A percentile compares a stretch with the other conserved stretches of the same genome.
Conservation (phyloP, 495 filamentous ascomycete genomes). For the Melanomma pulvis-pyrius region DNA sequence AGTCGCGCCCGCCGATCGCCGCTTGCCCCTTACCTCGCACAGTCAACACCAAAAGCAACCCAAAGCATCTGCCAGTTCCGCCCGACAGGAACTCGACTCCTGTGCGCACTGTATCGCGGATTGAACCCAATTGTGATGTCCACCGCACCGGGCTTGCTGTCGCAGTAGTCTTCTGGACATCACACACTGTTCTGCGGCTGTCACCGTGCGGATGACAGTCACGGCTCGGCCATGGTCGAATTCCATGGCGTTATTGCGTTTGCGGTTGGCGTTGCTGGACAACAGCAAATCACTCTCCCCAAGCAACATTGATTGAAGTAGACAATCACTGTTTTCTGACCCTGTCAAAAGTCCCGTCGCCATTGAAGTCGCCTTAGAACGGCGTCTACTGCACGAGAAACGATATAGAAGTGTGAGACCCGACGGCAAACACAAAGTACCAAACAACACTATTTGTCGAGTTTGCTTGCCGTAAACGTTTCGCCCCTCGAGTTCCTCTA, state of each 20-base stretch:
- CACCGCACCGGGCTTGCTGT: neutral
- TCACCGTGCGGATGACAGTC: neutral
- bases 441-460: slow-evolving; percentile 2
- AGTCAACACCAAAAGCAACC: too few relatives aligned
- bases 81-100: too few relatives aligned
- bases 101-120: too few relatives aligned
- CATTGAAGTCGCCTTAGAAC: neutral
- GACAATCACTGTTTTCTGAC: neutral
- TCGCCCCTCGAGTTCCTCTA: too few relatives aligned
- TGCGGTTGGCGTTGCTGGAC: neutral
- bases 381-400: neutral
- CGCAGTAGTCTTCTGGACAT: neutral
- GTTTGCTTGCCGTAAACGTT: slow-evolving; percentile 14
- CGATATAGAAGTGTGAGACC: neutral
- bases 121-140: too few relatives aligned
- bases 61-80: too few relatives aligned
- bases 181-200: neutral
- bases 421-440: slow-evolving; percentile 1
- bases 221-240: neutral
- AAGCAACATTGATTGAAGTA: too few relatives aligned
- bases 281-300: neutral
- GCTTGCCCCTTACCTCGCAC: too few relatives aligned
- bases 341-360: too few relatives aligned
- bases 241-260: slow-evolving; percentile 8
- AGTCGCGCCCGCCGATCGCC: neutral